Percentiles rank a stretch among this genome's conserved stretches.
Evolutionary conservation across 495 filamentous ascomycete genomes (phyloP).

Genomic region (Talaromyces adpressus): DNA sequence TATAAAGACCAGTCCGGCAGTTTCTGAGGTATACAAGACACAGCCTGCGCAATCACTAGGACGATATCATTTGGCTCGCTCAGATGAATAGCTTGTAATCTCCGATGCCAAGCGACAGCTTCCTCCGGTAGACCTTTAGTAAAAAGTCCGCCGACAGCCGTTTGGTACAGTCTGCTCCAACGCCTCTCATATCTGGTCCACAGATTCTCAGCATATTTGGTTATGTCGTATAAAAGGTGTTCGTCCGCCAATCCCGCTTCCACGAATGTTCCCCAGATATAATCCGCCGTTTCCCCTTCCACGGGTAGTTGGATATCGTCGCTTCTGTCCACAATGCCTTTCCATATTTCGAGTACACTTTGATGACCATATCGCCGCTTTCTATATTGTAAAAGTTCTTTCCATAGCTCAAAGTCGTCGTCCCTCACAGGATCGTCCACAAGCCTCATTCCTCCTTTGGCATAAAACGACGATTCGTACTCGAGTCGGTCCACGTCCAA

Average conservation of each 20-base stretch:
- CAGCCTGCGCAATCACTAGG: constrained; percentile 25
- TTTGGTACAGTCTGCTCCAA: constrained; percentile 44
- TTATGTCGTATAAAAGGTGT: constrained; percentile 40
- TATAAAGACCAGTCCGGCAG: constrained; percentile 1
- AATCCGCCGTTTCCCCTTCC: constrained; percentile 37
- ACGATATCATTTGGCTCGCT: constrained; percentile 25
- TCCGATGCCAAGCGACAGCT: constrained; percentile 43
- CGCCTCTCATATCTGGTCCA: constrained; percentile 30
- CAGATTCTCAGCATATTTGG: constrained; percentile 49
- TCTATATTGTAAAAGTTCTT: constrained; percentile 52
- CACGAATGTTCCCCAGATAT: constrained; percentile 52
- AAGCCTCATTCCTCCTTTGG: constrained; percentile 27
- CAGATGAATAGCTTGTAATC: constrained; percentile 27
- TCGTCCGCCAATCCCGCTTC: constrained; percentile 39
- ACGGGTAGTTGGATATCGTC: constrained; percentile 38
- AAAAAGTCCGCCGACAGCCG: constrained; percentile 41
- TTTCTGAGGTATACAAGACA: constrained; percentile 11
- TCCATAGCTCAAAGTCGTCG: constrained; percentile 56
- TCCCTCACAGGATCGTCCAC: constrained; percentile 45
- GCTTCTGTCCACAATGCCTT: constrained; percentile 44
- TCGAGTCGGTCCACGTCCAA: constrained; percentile 29
- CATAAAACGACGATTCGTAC: constrained; percentile 43
- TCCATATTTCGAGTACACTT: constrained; percentile 58
- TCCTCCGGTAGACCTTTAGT: constrained; percentile 21
- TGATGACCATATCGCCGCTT: constrained; percentile 51